Conservation (phyloP, 2,329 filamentous ascomycete species). For the Gnomoniopsis sp. region DNA sequence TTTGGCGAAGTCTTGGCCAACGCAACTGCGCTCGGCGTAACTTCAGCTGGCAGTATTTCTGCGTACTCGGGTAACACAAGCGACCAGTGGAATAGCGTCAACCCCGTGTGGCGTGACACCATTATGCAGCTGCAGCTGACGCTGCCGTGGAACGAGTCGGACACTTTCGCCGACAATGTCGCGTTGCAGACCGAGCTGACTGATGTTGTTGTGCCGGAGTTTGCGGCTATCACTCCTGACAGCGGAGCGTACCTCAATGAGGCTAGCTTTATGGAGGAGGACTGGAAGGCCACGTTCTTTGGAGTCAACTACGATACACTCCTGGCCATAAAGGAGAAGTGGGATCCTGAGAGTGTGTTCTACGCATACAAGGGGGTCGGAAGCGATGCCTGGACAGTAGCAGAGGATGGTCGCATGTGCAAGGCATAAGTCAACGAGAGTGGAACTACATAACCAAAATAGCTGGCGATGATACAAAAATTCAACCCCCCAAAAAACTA, state of each 20-base stretch:
- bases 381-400: slow-evolving; percentile 36
- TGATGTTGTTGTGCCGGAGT: slow-evolving; percentile 27
- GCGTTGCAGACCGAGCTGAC: slow-evolving; percentile 28
- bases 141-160: slow-evolving; percentile 24
- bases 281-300: slow-evolving; percentile 29
- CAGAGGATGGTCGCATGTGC: slow-evolving; percentile 29
- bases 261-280: slow-evolving; percentile 29
- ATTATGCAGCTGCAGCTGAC: slow-evolving; percentile 30
- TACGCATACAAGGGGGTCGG: slow-evolving; percentile 28
- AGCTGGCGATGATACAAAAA: background rate
- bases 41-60: slow-evolving; percentile 28
- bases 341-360: slow-evolving; percentile 29
- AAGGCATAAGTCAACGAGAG: slow-evolving; percentile 19
- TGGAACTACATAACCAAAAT: background rate
- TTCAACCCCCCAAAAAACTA: background rate
- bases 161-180: slow-evolving; percentile 22
- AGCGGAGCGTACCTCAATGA: slow-evolving; percentile 29
- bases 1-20: slow-evolving; percentile 29
- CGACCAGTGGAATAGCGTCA: slow-evolving; percentile 33
- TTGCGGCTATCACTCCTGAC: slow-evolving; percentile 23
- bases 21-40: slow-evolving; percentile 28
- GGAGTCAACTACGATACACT: slow-evolving; percentile 28
- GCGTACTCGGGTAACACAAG: slow-evolving; percentile 28
- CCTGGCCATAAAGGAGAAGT: slow-evolving; percentile 27
- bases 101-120: slow-evolving; percentile 34